A percentile compares a stretch with the other conserved stretches of the same genome.
phyloP scores from a whole-genome alignment of 23 red algal species.

The Gracilaria caudata region DNA sequence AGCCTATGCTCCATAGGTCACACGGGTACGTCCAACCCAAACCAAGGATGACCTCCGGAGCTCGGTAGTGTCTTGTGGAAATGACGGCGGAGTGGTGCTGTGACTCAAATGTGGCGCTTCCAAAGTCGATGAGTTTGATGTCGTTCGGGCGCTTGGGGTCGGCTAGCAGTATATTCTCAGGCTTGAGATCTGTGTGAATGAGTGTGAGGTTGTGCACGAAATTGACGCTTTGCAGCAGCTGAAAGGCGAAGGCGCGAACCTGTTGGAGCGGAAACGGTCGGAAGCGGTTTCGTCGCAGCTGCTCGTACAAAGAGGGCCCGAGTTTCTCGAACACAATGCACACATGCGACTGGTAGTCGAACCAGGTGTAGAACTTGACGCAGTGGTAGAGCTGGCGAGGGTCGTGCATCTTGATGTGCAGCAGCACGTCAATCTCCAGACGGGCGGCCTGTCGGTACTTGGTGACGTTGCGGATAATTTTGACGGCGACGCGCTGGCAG shows the following conservation, averaged over 20 bases:
- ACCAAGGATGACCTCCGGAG: conserved; percentile 95
- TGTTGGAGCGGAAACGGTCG: conserved; percentile 73
- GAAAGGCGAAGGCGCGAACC: conserved; percentile 76
- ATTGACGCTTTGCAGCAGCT: conserved; percentile 87
- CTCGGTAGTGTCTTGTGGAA: conserved; percentile 91
- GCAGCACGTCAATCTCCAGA: conserved; percentile 83
- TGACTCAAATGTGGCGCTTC: conserved; percentile 84
- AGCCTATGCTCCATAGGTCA: conserved; percentile 97
- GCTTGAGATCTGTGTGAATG: conserved; percentile 98
- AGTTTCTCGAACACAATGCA: conserved; percentile 98
- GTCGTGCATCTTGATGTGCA: conserved; percentile 59
- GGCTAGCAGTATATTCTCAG: conserved; percentile 93
- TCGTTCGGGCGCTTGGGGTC: conserved; percentile 25
- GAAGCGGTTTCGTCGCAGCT: conserved; percentile 81
- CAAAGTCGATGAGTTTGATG: conserved; percentile 99
- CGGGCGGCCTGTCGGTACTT: conserved; percentile 87
- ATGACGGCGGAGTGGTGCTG: conserved; percentile 83
- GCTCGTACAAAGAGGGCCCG: conserved; percentile 85
- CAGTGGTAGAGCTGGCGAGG: conserved; percentile 64
- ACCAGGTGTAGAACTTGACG: conserved; percentile 78
- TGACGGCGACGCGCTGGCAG: conserved; percentile 76
- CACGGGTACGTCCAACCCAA: conserved; percentile 83
- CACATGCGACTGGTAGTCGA: conserved; percentile 86
- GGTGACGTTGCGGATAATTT: conserved; percentile 74
- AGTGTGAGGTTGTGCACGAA: conserved; percentile 82